Evolutionary conservation across 805 yeast species (phyloP).

Genomic region (Candida sakaeoensis): DNA sequence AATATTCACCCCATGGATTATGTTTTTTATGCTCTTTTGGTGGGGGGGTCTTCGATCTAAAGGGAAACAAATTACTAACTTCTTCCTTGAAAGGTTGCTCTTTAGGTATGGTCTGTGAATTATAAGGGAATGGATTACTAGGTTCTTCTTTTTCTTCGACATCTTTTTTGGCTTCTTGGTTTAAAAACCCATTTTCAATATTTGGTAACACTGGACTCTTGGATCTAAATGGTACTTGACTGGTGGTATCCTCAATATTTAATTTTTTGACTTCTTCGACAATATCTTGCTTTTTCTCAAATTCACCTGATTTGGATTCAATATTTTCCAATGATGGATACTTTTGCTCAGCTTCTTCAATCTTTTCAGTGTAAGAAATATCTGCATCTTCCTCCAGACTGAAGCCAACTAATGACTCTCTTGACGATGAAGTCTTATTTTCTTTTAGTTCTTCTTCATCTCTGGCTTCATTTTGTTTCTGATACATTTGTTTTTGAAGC

Average conservation of each 20-base stretch:
- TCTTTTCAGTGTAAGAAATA: conserved; percentile 32
- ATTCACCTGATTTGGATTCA: background rate
- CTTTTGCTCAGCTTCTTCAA: conserved; percentile 47
- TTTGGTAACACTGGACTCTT: too few relatives aligned
- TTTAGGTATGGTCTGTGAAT: background rate
- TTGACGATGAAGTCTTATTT: background rate
- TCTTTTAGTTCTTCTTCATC: conserved; percentile 1
- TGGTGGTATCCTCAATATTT: background rate
- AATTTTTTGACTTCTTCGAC: background rate
- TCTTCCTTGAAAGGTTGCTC: too few relatives aligned
- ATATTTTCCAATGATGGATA: conserved; percentile 40
- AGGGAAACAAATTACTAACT: background rate
- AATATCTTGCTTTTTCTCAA: background rate
- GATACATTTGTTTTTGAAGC: conserved; percentile 36
- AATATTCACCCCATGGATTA: conserved; percentile 36
- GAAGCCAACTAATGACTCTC: conserved; percentile 7
- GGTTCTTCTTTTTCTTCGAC: too few relatives aligned
- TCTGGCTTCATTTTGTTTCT: conserved; percentile 32
- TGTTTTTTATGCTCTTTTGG: conserved; percentile 10
- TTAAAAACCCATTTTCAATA: background rate
- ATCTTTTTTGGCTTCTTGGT: background rate
- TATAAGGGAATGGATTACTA: background rate
- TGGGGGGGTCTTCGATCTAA: too few relatives aligned
- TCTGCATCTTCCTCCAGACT: conserved; percentile 8
- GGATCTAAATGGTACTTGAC: too few relatives aligned